Evolutionary conservation across 2,329 filamentous ascomycete genomes (phyloP).

Genomic region (Fusarium sp.): DNA sequence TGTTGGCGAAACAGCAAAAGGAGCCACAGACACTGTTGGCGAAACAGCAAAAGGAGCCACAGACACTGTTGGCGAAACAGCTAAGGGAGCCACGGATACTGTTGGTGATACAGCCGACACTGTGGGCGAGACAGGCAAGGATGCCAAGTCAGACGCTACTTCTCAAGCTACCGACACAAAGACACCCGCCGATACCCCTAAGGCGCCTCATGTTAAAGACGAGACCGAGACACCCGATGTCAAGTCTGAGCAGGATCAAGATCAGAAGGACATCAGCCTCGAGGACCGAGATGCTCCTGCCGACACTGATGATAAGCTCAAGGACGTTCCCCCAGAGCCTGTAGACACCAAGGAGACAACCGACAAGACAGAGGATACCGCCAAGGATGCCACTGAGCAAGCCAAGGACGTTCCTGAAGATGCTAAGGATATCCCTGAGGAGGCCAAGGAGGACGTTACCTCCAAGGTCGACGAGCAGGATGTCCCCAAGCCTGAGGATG

Average conservation of each 20-base stretch:
- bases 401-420: constrained; percentile 30
- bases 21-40: constrained; percentile 6
- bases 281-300: constrained; percentile 34
- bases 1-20: constrained; percentile 24
- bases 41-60: constrained; percentile 2
- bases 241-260: constrained; percentile 15
- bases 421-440: constrained; percentile 25
- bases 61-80: constrained; percentile 13
- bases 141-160: constrained; percentile 27
- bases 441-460: constrained; percentile 26
- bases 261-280: constrained; percentile 27
- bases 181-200: constrained; percentile 32
- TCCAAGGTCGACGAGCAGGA: constrained; percentile 34
- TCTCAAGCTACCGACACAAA: constrained; percentile 24
- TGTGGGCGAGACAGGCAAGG: constrained; percentile 10
- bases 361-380: constrained; percentile 30
- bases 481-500: constrained; percentile 21
- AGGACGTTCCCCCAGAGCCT: constrained; percentile 30
- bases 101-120: constrained; percentile 13
- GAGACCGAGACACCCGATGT: constrained; percentile 21
- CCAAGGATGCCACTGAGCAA: constrained; percentile 19
- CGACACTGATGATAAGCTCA: constrained; percentile 29
- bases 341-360: constrained; percentile 24
- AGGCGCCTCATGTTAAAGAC: constrained; percentile 21
- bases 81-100: constrained; percentile 7